phyloP scores from a whole-genome alignment of 2,329 filamentous ascomycete genomes.

The Talaromyces pinophilus region DNA sequence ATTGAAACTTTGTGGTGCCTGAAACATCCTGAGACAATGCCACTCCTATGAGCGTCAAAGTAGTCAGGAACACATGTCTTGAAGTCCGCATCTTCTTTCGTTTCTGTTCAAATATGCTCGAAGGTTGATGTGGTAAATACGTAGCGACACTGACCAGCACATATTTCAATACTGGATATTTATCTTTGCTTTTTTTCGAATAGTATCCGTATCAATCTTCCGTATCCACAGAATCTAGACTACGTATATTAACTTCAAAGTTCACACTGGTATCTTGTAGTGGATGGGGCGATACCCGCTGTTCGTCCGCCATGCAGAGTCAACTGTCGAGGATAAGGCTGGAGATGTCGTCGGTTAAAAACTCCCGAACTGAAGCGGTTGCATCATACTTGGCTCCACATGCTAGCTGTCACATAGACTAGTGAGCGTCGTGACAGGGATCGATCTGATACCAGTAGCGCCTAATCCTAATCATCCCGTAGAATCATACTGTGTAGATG shows the following conservation, averaged over 20 bases:
- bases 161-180: neutral
- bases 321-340: neutral
- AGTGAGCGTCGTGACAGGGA: neutral
- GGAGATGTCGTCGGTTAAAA: slow-evolving; percentile 14
- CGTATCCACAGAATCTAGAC: neutral
- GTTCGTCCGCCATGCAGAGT: neutral
- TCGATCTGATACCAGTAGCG: neutral
- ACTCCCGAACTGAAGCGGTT: neutral
- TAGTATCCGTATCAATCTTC: neutral
- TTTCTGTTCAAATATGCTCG: neutral
- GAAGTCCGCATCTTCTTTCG: neutral
- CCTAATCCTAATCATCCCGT: neutral
- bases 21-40: slow-evolving; percentile 13
- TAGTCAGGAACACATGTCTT: neutral
- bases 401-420: neutral
- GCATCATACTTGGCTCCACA: neutral
- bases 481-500: neutral
- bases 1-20: slow-evolving; percentile 20
- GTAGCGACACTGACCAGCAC: neutral
- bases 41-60: neutral
- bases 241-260: neutral
- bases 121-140: neutral
- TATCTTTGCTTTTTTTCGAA: neutral
- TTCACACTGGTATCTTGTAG: neutral
- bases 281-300: neutral